phyloP scores from a whole-genome alignment of 306 rosid genomes.

The Gleditsia sinensis region DNA sequence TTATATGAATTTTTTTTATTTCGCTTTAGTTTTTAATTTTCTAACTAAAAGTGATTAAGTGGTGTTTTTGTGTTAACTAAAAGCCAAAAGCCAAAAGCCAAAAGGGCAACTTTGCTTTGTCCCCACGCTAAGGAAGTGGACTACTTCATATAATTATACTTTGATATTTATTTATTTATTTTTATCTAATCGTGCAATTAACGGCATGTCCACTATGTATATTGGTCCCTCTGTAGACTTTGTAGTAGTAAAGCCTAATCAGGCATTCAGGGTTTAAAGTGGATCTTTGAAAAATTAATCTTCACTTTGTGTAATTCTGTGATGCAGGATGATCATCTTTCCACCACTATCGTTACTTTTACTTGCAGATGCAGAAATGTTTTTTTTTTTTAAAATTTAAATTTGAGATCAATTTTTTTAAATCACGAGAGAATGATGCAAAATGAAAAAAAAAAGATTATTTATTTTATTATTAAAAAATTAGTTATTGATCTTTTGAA shows the following conservation, averaged over 20 bases:
- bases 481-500: too few species aligned
- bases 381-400: too few species aligned
- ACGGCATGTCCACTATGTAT: slow-evolving; percentile 19
- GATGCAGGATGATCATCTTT: too few species aligned
- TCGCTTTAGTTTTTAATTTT: too few species aligned
- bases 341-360: too few species aligned
- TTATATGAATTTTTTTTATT: too few species aligned
- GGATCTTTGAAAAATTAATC: not conserved
- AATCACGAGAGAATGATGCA: too few species aligned
- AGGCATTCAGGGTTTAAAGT: not conserved
- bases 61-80: slow-evolving; percentile 20
- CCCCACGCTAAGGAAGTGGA: slow-evolving; percentile 23
- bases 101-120: slow-evolving; percentile 28
- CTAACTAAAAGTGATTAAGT: slow-evolving; percentile 22
- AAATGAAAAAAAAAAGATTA: too few species aligned
- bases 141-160: slow-evolving; percentile 1
- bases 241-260: not conserved
- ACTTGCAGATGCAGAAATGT: too few species aligned
- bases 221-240: not conserved
- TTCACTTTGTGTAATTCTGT: not conserved
- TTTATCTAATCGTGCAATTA: slow-evolving; percentile 15
- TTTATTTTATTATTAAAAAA: too few species aligned
- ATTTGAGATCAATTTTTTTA: too few species aligned
- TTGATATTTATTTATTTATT: too few species aligned
- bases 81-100: slow-evolving; percentile 35